Evolutionary conservation across 176 grass and related monocot genomes (phyloP), one percentile per base, ranked within the genome.

Genomic region (Rhynchospora tenuis): DNA sequence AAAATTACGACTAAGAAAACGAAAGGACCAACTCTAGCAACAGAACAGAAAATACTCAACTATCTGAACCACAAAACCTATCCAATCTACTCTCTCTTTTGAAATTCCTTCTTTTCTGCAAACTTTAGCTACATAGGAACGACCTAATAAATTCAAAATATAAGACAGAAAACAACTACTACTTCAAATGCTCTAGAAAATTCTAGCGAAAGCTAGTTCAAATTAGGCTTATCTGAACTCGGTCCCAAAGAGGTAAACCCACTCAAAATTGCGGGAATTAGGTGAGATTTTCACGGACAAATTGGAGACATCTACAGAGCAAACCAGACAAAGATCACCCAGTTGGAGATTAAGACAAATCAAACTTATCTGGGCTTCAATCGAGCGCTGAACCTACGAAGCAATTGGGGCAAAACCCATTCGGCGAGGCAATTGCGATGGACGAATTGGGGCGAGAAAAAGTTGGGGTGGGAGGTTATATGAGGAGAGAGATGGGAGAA

Each of bases 341-440:
- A 61, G 33, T 79, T 33, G 20, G 38, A 51, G 69, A 73, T 45
- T 27, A 77, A 75, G 33, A 47, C 50, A 70, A 55, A 84, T 26
- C 28, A 62, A 85, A 85, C 83, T 61, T 85, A 77, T 85, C 54
- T 64, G 55, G 33, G 31, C n/a, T 64, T 46, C 20, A 47, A 78
- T 61, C 69, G 50, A 77, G 31, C 20, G 83, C 15, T 19, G 22
- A 47, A 47, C 14, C 54, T 62, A 42, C 4, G 65, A 23, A 77
- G n/a, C n/a, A n/a, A 75, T 85, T 75, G 58, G 69, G 31, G 57
- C 20, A 61, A 73, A 73, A 45, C n/a, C 29, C 52, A 27, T 42
- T 44, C 22, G 64, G 6, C 7, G 44, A 15, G 29, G 19, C 45
- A 48, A 68, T 28, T 68, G 68, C 27, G 17, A 73, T 38, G 1